Percentiles rank a stretch among this genome's conserved stretches.
phyloP scores from a whole-genome alignment of 495 filamentous ascomycete genomes.

The Podospora sp. region DNA sequence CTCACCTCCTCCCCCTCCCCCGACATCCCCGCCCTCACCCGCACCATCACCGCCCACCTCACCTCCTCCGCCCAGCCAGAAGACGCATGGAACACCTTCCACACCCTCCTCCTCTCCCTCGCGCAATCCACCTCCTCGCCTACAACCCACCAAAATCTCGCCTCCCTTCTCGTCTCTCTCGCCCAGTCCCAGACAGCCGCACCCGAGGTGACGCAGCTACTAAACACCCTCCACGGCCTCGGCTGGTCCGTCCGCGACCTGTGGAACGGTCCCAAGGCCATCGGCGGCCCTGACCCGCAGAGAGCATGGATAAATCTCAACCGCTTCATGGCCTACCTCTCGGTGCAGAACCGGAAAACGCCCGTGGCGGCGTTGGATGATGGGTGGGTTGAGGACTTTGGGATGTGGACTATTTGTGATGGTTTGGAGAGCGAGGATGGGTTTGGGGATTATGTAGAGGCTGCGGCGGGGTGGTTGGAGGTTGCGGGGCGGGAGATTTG shows the following conservation, averaged over 20 bases:
- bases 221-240: not conserved
- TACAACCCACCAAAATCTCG: not conserved
- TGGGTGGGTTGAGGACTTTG: constrained; percentile 9
- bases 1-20: not conserved
- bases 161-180: not conserved
- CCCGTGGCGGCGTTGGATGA: not conserved
- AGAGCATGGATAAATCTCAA: not conserved
- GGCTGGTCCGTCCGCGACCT: constrained; percentile 5
- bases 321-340: constrained; percentile 2
- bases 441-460: not conserved
- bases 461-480: constrained; percentile 5
- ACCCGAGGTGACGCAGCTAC: not conserved
- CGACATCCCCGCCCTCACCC: not conserved
- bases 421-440: not conserved
- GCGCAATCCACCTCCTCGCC: constrained; percentile 5
- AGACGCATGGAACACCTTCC: constrained; percentile 1
- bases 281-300: not conserved
- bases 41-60: not conserved
- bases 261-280: constrained; percentile 6
- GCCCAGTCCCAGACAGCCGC: not conserved
- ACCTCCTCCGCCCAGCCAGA: constrained; percentile 1
- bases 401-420: constrained; percentile 1
- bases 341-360: not conserved
- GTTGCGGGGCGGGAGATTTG: constrained; percentile 3
- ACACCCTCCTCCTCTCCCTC: not conserved